Percentiles rank a stretch among this genome's conserved stretches.
These are phyloP conservation scores for Plasmodium blacklocki DNA, from an alignment of 169 alveolate genomes.

Conservation along the genomic window DNA sequence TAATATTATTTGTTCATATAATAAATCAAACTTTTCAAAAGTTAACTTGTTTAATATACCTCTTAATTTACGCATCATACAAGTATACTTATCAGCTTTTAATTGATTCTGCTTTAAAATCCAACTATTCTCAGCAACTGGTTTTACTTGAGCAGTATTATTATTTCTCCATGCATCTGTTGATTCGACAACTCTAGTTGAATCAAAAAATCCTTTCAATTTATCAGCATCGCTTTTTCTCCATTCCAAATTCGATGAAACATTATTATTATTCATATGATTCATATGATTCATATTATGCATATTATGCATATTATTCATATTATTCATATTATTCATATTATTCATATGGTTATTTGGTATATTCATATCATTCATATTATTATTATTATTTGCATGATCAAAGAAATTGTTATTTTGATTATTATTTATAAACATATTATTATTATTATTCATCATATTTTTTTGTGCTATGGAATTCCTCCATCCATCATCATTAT, in stretches of 20 bases:
- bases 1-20: conserved; percentile 80
- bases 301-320: not conserved
- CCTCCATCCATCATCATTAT: conserved; percentile 48
- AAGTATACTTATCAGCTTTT: conserved; percentile 80
- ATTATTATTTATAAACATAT: conserved; percentile 2
- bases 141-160: conserved; percentile 17
- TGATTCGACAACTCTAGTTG: conserved; percentile 55
- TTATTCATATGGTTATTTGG: conserved; percentile 1
- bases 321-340: not conserved
- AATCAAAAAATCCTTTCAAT: conserved; percentile 71
- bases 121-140: conserved; percentile 83
- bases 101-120: conserved; percentile 79
- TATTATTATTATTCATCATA: not conserved
- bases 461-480: not conserved
- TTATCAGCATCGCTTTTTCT: conserved; percentile 67
- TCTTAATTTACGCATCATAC: conserved; percentile 81
- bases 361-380: conserved; percentile 9
- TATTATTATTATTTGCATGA: not conserved
- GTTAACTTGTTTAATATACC: conserved; percentile 86
- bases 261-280: not conserved
- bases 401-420: too few species aligned
- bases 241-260: conserved; percentile 26
- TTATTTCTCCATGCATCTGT: conserved; percentile 74
- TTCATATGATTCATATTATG: not conserved
- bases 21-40: conserved; percentile 84